phyloP scores from a whole-genome alignment of 1,139 yeast genomes.

The Chernovozyma aurita region DNA sequence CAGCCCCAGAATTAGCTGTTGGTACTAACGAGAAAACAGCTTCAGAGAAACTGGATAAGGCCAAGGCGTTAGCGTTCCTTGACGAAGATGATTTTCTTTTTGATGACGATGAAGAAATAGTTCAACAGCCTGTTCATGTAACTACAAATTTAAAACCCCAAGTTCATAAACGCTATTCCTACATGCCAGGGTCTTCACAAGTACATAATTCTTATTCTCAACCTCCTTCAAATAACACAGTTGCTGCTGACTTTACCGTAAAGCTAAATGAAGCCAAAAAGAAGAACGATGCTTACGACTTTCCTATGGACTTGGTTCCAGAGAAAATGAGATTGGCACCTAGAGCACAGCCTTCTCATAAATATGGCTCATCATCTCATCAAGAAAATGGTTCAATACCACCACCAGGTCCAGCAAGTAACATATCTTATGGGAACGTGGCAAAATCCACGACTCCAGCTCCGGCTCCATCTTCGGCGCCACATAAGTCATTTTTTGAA shows the following conservation, averaged over 20 bases:
- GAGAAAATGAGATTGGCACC: constrained; percentile 34
- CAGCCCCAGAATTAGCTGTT: not conserved
- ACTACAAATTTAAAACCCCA: constrained; percentile 1
- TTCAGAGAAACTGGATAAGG: constrained; percentile 1
- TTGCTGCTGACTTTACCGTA: constrained; percentile 17
- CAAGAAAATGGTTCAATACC: not conserved
- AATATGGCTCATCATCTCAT: constrained; percentile 22
- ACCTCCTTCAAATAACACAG: constrained; percentile 5
- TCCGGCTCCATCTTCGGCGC: constrained; percentile 3
- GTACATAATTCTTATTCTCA: not conserved
- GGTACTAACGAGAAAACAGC: not conserved
- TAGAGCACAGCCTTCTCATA: constrained; percentile 17
- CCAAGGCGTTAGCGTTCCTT: constrained; percentile 6
- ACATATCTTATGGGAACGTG: not conserved
- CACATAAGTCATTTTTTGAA: constrained; percentile 39
- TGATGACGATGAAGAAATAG: constrained; percentile 4
- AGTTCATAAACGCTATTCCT: constrained; percentile 7
- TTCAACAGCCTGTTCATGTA: constrained; percentile 4
- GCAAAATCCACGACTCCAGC: constrained; percentile 1
- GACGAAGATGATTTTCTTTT: constrained; percentile 9
- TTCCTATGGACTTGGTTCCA: constrained; percentile 60
- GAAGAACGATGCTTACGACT: constrained; percentile 74
- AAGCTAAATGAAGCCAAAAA: constrained; percentile 45
- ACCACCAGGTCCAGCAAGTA: not conserved
- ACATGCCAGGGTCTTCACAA: constrained; percentile 1